Base-by-base conservation (phyloP, 176 grass and related monocot species). In the Musa troglodytarum region DNA sequence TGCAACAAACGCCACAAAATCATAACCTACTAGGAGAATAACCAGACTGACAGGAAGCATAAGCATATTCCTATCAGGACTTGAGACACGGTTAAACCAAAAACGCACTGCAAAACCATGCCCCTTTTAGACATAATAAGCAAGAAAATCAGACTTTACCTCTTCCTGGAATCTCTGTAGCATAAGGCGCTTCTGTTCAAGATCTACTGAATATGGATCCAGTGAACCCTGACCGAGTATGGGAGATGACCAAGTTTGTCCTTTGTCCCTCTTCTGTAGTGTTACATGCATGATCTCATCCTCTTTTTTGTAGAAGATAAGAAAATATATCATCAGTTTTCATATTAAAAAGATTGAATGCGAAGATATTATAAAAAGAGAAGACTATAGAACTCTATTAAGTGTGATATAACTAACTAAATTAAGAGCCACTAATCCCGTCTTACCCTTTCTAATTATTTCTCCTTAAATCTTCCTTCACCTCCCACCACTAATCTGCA, bases 151-250 rank as follows among this genome's bases (percentile, higher is more conserved):
- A 54, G 72, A 16, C 55, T 56, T 89, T 80, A 99, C 95, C 88
- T 99, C 95, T 99, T 99, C 95, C 74, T 99, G 95, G 69, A 99
- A 99, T 59, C 95, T 99, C 88, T 99, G 95, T 54, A 94, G 90
- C 90, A 99, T 99, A 66, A 99, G 88, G 61, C 90, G 82, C 79
- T 93, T 98, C 79, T 99, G 95, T 83, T 99, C 95, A 81, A 91
- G 73, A 84, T 99, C 90, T 49, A 82, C 82, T 29, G 78, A 73
- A 85, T 91, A 89, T 65, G 90, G 83, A 74, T 98, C 90, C 57
- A 99, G 79, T 59, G 74, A 49, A 80, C 95, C 90, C 81, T 98
- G 95, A 21, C 95, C 86, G 77, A 86, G 86, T 87, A 98, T 89
- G 68, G 95, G 95, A 77, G 95, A 99, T 78, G 90, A 86, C 90